These are phyloP conservation scores for Monosporascus sp. DNA, from an alignment of 2,329 filamentous ascomycete genomes.

Conservation along the genomic window DNA sequence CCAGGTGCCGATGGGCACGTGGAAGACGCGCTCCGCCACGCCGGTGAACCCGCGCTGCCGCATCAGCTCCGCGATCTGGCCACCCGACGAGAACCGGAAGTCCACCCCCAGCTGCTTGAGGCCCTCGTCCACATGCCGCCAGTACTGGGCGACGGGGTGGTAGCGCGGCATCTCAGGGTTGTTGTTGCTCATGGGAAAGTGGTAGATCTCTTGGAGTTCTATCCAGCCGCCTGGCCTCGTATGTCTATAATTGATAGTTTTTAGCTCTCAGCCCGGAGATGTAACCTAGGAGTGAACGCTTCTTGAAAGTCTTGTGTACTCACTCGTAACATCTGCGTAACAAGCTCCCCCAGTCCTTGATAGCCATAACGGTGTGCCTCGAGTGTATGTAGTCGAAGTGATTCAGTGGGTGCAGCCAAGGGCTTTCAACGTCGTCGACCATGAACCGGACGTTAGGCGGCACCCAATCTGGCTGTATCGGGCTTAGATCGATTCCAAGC, in stretches of 20 bases:
- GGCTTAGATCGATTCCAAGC: slow-evolving; percentile 34
- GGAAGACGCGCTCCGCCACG: slow-evolving; percentile 43
- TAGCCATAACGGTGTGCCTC: slow-evolving; percentile 51
- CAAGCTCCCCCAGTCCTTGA: slow-evolving; percentile 49
- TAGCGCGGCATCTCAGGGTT: slow-evolving; percentile 29
- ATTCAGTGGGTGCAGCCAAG: slow-evolving; percentile 49
- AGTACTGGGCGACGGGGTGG: slow-evolving; percentile 42
- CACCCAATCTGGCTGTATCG: slow-evolving; percentile 35
- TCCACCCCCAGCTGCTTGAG: slow-evolving; percentile 41
- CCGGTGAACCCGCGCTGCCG: slow-evolving; percentile 47
- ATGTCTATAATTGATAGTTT: slow-evolving; percentile 30
- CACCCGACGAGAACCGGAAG: slow-evolving; percentile 37
- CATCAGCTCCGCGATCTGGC: slow-evolving; percentile 39
- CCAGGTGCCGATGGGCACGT: slow-evolving; percentile 51
- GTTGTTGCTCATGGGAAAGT: slow-evolving; percentile 40
- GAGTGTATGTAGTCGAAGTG: slow-evolving; percentile 58
- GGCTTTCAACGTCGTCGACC: slow-evolving; percentile 53
- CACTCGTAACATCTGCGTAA: slow-evolving; percentile 43
- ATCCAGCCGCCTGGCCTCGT: slow-evolving; percentile 51
- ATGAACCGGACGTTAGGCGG: slow-evolving; percentile 35
- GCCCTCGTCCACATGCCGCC: slow-evolving; percentile 39
- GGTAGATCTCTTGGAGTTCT: slow-evolving; percentile 50
- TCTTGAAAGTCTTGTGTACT: slow-evolving; percentile 12
- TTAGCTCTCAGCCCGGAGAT: background rate
- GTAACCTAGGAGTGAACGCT: background rate